Evolutionary conservation across 306 rosid genomes (phyloP).

Genomic region (Adenanthera pavonina): DNA sequence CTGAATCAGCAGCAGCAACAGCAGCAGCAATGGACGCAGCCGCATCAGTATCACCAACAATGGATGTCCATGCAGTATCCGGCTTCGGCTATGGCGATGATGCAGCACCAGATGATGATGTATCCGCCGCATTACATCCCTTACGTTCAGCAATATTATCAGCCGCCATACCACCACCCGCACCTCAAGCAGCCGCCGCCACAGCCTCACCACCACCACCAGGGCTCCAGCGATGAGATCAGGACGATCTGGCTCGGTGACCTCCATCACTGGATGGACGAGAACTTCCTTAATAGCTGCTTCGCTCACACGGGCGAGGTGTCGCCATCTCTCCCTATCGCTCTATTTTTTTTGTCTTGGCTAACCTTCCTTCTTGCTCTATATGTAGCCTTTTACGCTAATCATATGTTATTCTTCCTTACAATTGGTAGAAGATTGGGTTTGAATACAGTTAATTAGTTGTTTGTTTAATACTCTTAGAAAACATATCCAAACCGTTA

Average conservation of each 20-base stretch:
- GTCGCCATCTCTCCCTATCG: not conserved
- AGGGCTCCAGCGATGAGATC: constrained; percentile 70
- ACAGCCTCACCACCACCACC: constrained; percentile 45
- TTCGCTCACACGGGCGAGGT: constrained; percentile 91
- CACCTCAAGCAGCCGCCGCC: constrained; percentile 34
- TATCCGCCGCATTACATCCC: constrained; percentile 86
- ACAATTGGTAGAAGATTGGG: not conserved
- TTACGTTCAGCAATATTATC: constrained; percentile 40
- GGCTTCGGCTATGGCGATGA: constrained; percentile 91
- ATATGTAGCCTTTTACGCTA: not conserved
- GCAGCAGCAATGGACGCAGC: constrained; percentile 47
- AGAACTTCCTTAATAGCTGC: constrained; percentile 73
- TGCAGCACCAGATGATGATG: constrained; percentile 99
- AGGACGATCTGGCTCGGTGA: constrained; percentile 94
- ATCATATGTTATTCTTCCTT: not conserved
- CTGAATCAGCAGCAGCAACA: constrained; percentile 48
- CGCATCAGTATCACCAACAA: constrained; percentile 73
- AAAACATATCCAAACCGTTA: not conserved
- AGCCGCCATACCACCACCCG: constrained; percentile 26
- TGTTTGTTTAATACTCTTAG: not conserved
- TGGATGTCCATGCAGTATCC: constrained; percentile 96
- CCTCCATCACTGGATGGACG: constrained; percentile 94
- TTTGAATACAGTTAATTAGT: constrained; percentile 8
- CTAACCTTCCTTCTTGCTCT: not conserved
- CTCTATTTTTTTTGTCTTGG: not conserved